Conservation (phyloP, 495 filamentous ascomycete species). For the Lepraria neglecta region DNA sequence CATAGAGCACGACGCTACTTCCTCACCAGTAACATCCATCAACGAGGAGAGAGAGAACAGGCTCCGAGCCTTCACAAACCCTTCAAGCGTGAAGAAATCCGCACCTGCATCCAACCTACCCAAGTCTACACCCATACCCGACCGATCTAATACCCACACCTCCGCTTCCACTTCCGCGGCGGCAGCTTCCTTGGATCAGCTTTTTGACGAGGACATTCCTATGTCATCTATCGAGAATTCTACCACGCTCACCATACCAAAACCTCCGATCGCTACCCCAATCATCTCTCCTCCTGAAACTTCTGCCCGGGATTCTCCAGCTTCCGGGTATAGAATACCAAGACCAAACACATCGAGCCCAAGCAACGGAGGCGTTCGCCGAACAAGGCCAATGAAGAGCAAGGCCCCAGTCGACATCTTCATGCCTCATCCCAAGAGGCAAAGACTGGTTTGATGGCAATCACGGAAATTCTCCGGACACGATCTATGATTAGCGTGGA, state of each 20-base stretch:
- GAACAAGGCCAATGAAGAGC: constrained; percentile 8
- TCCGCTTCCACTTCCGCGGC: no score
- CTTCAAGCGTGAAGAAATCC: neutral
- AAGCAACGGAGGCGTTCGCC: neutral
- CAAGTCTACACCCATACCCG: no score
- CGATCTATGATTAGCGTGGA: neutral
- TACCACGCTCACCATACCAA: neutral
- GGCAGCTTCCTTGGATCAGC: no score
- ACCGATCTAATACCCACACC: no score
- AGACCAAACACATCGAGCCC: constrained; percentile 10
- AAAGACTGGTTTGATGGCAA: constrained; percentile 10
- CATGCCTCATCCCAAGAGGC: constrained; percentile 24
- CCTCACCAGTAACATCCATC: neutral
- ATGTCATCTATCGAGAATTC: no score
- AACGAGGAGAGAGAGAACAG: constrained; percentile 21
- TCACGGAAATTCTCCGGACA: neutral
- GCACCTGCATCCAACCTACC: no score
- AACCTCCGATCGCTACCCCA: neutral
- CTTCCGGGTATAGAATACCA: neutral
- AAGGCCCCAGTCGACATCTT: constrained; percentile 25
- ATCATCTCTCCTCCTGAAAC: neutral
- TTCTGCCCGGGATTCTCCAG: neutral
- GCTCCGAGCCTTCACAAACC: constrained; percentile 21
- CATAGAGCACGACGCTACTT: constrained; percentile 11
- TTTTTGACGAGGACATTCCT: no score